Evolutionary conservation across 2,329 filamentous ascomycete species (phyloP), one percentile per base, ranked within the genome.

Genomic region (Fusarium verrucosum): DNA sequence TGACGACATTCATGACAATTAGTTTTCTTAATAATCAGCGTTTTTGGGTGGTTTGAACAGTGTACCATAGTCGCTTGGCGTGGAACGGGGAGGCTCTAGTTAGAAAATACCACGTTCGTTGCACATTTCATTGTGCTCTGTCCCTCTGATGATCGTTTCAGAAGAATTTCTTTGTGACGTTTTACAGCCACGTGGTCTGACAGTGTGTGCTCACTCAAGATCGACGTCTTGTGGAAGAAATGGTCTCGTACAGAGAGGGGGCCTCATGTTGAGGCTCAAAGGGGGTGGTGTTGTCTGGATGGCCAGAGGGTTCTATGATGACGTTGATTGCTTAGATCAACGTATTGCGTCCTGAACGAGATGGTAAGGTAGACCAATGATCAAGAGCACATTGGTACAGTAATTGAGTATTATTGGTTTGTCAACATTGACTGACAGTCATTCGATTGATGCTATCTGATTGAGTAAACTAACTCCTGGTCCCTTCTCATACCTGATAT

Each of bases 51-150:
- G 32, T 40, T 36, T 22, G 30, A 30, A 50, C 23, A 45, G 42
- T 59, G 49, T 40, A 56, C 37, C 32, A 47, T 56, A 22, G 28
- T 51, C 19, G 16, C 23, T 35, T 41, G 25, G 30, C 22, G 49
- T 50, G 26, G 28, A 45, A 38, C 30, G n/a, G 8, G 35, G 41
- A 57, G 42, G 62, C 35, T 59, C 47, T 46, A 42, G 47, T 46
- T 33, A 38, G 36, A 33, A 50, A 54, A 66, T 66, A 60, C 49
- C 26, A 50, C 43, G n/a, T 46, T 66, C 44, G 58, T 66, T 66
- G 41, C 25, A 64, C 58, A 26, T 51, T 8, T 45, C 9, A n/a
- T 26, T 57, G 25, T 62, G 30, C 20, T 57, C 35, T 65, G 56
- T 62, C 35, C 35, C 26, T 50, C 50, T 14, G 23, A 23, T 40